Evolutionary conservation across 2,329 filamentous ascomycete species (phyloP).

Genomic region (Xylaria polymorpha): DNA sequence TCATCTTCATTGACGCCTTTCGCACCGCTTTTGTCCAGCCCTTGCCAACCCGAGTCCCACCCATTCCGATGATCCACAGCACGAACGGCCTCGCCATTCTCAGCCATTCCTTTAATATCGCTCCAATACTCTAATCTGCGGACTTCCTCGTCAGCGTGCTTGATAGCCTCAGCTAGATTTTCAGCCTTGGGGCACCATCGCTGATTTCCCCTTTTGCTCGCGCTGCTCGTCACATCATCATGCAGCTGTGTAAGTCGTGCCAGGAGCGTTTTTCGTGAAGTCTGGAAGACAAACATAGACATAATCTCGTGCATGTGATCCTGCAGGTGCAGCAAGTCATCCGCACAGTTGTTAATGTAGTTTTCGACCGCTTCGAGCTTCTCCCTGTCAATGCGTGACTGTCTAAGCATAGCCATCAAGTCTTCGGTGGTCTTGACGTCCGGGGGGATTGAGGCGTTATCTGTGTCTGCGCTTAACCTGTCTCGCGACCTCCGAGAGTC

Average conservation of each 20-base stretch:
- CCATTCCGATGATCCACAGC: conserved; percentile 58
- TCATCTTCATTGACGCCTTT: conserved; percentile 40
- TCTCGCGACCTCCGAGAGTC: conserved; percentile 46
- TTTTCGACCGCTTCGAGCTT: conserved; percentile 85
- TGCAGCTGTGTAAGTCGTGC: conserved; percentile 74
- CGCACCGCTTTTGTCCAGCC: conserved; percentile 64
- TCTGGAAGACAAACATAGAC: conserved; percentile 88
- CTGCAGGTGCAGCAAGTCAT: conserved; percentile 80
- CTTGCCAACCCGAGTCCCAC: conserved; percentile 61
- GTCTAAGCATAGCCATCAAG: conserved; percentile 75
- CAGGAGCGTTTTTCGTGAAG: conserved; percentile 82
- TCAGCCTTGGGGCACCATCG: conserved; percentile 62
- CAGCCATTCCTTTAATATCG: conserved; percentile 78
- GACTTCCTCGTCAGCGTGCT: conserved; percentile 83
- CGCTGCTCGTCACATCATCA: conserved; percentile 56
- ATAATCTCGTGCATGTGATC: conserved; percentile 86
- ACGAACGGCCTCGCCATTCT: conserved; percentile 59
- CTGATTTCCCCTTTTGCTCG: conserved; percentile 50
- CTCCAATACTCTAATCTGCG: conserved; percentile 88
- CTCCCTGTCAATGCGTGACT: conserved; percentile 85
- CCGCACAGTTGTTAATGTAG: conserved; percentile 81
- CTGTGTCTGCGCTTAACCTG: conserved; percentile 53
- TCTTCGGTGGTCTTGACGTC: conserved; percentile 72
- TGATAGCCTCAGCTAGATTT: conserved; percentile 78
- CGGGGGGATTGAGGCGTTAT: conserved; percentile 54